Conservation (phyloP, 148 eudicot genomes). For the Tetragonia tetragonoides region DNA sequence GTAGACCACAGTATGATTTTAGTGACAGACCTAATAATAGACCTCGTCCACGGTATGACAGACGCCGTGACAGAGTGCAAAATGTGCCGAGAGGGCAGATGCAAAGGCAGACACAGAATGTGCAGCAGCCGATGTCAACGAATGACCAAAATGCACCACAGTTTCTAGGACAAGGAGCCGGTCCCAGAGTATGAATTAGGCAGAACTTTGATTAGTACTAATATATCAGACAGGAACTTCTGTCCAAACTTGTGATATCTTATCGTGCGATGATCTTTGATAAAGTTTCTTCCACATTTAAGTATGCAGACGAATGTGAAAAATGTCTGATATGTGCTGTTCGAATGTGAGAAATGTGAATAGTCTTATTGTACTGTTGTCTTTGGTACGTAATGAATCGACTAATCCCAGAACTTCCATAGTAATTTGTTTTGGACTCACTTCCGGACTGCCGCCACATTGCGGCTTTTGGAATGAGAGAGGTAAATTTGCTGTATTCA, state of each 20-base stretch:
- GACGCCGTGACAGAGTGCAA: conserved; percentile 68
- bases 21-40: conserved; percentile 53
- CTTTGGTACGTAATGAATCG: neutral
- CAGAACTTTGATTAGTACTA: neutral
- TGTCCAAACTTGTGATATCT: neutral
- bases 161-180: conserved; percentile 16
- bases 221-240: neutral
- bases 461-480: too few relatives aligned
- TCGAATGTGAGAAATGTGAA: conserved; percentile 9
- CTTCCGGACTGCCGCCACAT: too few relatives aligned
- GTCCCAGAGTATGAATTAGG: conserved; percentile 21
- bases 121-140: conserved; percentile 14
- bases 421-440: too few relatives aligned
- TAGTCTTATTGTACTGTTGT: neutral
- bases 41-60: conserved; percentile 69
- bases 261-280: neutral
- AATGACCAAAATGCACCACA: conserved; percentile 29
- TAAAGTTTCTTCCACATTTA: neutral
- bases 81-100: conserved; percentile 44
- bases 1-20: conserved; percentile 77
- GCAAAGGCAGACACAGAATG: conserved; percentile 26
- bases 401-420: neutral
- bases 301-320: neutral
- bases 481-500: too few relatives aligned
- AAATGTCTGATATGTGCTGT: neutral